phyloP scores from a whole-genome alignment of 108 stramenopile species.

The Poteriospumella lacustris region DNA sequence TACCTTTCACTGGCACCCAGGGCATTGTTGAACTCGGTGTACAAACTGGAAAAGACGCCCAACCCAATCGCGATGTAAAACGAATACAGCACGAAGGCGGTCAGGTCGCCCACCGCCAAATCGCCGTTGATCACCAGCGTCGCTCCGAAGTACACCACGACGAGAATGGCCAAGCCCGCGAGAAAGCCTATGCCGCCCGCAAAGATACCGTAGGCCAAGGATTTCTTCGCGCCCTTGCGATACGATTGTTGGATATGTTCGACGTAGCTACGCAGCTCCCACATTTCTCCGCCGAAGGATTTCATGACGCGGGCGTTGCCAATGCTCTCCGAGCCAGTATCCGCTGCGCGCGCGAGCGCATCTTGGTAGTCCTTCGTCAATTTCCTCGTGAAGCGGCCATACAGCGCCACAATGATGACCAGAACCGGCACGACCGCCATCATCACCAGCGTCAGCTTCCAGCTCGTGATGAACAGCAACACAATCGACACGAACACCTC shows the following conservation, averaged over 20 bases:
- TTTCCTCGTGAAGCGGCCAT: slow-evolving; percentile 51
- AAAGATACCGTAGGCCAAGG: slow-evolving; percentile 54
- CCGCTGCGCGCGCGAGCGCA: slow-evolving; percentile 62
- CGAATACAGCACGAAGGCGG: slow-evolving; percentile 67
- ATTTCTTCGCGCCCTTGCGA: slow-evolving; percentile 58
- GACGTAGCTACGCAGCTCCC: slow-evolving; percentile 53
- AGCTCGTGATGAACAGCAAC: slow-evolving; percentile 64
- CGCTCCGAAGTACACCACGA: slow-evolving; percentile 73
- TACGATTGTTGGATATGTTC: slow-evolving; percentile 56
- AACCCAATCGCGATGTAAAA: slow-evolving; percentile 59
- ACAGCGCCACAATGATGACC: slow-evolving; percentile 50
- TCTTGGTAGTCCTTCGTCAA: slow-evolving; percentile 65
- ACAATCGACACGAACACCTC: slow-evolving; percentile 50
- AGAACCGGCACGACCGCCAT: slow-evolving; percentile 53
- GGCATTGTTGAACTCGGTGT: slow-evolving; percentile 66
- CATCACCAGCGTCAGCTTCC: slow-evolving; percentile 59
- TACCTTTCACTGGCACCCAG: slow-evolving; percentile 61
- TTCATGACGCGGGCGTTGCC: slow-evolving; percentile 68
- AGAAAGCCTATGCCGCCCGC: slow-evolving; percentile 54
- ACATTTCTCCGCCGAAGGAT: slow-evolving; percentile 65
- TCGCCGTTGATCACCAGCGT: slow-evolving; percentile 59
- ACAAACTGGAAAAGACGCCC: slow-evolving; percentile 61
- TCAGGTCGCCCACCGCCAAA: slow-evolving; percentile 60
- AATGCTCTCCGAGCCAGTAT: slow-evolving; percentile 63
- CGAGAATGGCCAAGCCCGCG: slow-evolving; percentile 46